Conservation (phyloP, 1,284 basidiomycete species). For the Pisolithus thermaeus region DNA sequence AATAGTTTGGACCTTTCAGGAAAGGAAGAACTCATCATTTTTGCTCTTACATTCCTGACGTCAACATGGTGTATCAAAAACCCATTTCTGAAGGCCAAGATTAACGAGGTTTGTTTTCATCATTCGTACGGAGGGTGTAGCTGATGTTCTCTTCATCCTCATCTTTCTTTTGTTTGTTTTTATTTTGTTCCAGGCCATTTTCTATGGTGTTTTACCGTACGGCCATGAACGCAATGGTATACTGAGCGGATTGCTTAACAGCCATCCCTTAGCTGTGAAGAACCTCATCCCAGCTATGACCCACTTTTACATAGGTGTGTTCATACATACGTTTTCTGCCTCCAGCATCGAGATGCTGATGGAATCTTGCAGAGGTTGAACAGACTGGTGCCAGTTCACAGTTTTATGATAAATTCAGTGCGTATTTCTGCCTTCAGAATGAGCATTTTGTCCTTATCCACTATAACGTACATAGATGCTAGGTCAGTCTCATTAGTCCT, state of each 20-base stretch:
- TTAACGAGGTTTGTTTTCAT: constrained; percentile 69
- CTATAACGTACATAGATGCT: constrained; percentile 41
- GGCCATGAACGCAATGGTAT: constrained; percentile 75
- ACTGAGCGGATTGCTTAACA: constrained; percentile 78
- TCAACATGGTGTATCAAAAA: constrained; percentile 99
- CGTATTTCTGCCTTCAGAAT: constrained; percentile 29
- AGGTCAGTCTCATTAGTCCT: constrained; percentile 29
- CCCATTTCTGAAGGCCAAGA: constrained; percentile 96
- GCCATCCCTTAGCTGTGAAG: constrained; percentile 79
- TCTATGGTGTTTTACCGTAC: constrained; percentile 76
- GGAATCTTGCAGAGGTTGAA: constrained; percentile 74
- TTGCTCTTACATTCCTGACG: constrained; percentile 87
- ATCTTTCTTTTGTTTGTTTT: too few species aligned
- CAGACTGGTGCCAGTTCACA: constrained; percentile 96
- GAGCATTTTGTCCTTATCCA: constrained; percentile 3
- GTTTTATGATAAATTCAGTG: constrained; percentile 97
- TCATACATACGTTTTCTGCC: background rate
- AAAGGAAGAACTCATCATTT: constrained; percentile 85
- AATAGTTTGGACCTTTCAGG: constrained; percentile 79
- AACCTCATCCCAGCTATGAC: constrained; percentile 91
- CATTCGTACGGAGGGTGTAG: background rate
- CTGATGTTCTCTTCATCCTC: constrained; percentile 2
- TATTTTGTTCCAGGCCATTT: constrained; percentile 58
- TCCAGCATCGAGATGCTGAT: background rate
- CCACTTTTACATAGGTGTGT: constrained; percentile 88